Evolutionary conservation across 2,329 filamentous ascomycete genomes (phyloP).

Genomic region (Penicillium sclerotigenum): DNA sequence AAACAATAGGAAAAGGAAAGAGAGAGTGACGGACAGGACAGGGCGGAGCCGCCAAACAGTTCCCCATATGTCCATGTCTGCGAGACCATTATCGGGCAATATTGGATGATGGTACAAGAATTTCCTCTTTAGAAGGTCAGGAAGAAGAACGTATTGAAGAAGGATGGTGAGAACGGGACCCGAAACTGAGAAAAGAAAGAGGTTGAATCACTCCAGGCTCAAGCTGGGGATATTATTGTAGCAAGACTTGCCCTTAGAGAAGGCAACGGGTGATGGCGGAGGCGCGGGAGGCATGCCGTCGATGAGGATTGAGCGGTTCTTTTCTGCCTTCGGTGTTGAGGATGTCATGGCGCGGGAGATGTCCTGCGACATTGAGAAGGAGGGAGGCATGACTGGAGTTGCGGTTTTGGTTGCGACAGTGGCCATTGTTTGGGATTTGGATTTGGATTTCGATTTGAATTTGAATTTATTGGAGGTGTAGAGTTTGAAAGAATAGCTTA

Average conservation of each 20-base stretch:
- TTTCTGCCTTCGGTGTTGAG: constrained; percentile 31
- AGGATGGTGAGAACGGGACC: neutral
- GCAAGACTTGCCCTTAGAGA: constrained; percentile 13
- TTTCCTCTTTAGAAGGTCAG: neutral
- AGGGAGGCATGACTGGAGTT: constrained; percentile 18
- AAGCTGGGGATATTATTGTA: constrained; percentile 21
- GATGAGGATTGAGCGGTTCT: constrained; percentile 17
- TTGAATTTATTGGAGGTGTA: neutral
- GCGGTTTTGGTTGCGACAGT: constrained; percentile 20
- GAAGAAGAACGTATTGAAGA: neutral
- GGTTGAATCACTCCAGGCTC: constrained; percentile 16
- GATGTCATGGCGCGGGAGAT: constrained; percentile 40
- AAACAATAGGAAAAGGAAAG: neutral
- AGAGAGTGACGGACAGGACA: neutral
- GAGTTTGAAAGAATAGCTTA: neutral
- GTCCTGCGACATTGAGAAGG: constrained; percentile 33
- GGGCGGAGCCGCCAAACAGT: neutral
- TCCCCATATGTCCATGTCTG: neutral
- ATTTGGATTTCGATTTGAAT: neutral
- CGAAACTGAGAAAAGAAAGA: neutral
- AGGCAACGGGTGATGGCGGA: constrained; percentile 22
- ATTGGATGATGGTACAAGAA: constrained; percentile 1
- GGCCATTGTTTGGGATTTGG: constrained; percentile 5
- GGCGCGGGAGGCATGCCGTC: constrained; percentile 27
- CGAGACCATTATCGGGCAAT: neutral